Conservation (phyloP, 176 grass and related monocot genomes). For the Zea mays region Zm-B73-REFERENCE-NAM-5.0 NC_050102.1:141157501-141158000, state of each 20-base stretch:
- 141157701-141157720: neutral
- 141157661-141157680: conserved; percentile 18
- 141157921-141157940: conserved; percentile 79
- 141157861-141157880: neutral
- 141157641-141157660: neutral
- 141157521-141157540: neutral
- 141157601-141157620: conserved; percentile 29
- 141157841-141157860: neutral
- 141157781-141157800: neutral
- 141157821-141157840: conserved; percentile 40
- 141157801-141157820: neutral
- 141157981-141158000: conserved; percentile 60
- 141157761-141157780: neutral
- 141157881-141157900: conserved; percentile 41
- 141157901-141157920: conserved; percentile 73
- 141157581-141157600: neutral
- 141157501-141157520: neutral
- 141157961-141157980: conserved; percentile 67
- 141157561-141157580: neutral
- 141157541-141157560: neutral
- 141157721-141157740: neutral
- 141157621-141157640: conserved; percentile 6
- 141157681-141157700: conserved; percentile 9
- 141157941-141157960: conserved; percentile 75
- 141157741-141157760: conserved; percentile 28